Evolutionary conservation across 495 filamentous ascomycete genomes (phyloP).

Genomic region (Terfezia claveryi): DNA sequence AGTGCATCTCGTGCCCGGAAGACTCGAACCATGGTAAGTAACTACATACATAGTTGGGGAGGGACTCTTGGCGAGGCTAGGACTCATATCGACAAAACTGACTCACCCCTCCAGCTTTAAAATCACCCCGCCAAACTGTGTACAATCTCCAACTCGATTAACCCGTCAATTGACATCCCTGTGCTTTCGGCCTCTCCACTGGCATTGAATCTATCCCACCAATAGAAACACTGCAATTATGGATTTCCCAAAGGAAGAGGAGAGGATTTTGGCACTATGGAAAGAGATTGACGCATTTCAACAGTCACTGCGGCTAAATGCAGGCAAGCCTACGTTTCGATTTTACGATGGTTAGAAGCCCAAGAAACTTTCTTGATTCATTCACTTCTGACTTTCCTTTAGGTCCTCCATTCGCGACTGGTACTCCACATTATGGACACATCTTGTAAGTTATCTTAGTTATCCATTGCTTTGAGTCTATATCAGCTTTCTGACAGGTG

Average conservation of each 20-base stretch:
- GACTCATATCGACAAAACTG: neutral
- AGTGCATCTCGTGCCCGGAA: too few relatives aligned
- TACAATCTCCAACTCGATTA: too few relatives aligned
- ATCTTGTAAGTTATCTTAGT: neutral
- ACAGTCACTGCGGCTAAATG: slow-evolving; percentile 35
- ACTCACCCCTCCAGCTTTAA: neutral
- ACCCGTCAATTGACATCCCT: too few relatives aligned
- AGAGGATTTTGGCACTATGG: slow-evolving; percentile 59
- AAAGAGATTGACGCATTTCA: slow-evolving; percentile 71
- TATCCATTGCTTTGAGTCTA: neutral
- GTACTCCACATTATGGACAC: slow-evolving; percentile 70
- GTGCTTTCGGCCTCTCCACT: too few relatives aligned
- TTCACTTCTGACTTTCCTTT: neutral
- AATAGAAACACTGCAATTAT: slow-evolving; percentile 26
- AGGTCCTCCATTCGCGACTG: slow-evolving; percentile 39
- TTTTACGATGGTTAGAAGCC: slow-evolving; percentile 56
- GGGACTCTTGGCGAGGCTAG: neutral
- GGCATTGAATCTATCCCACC: too few relatives aligned
- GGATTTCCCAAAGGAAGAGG: slow-evolving; percentile 81
- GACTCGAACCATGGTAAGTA: too few relatives aligned
- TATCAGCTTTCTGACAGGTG: neutral
- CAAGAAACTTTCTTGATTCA: neutral
- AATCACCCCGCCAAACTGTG: neutral
- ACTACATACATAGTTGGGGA: neutral
- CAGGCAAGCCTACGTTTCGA: slow-evolving; percentile 52